Evolutionary conservation across 805 yeast species (phyloP).

Genomic region (Hanseniaspora clermontiae): DNA sequence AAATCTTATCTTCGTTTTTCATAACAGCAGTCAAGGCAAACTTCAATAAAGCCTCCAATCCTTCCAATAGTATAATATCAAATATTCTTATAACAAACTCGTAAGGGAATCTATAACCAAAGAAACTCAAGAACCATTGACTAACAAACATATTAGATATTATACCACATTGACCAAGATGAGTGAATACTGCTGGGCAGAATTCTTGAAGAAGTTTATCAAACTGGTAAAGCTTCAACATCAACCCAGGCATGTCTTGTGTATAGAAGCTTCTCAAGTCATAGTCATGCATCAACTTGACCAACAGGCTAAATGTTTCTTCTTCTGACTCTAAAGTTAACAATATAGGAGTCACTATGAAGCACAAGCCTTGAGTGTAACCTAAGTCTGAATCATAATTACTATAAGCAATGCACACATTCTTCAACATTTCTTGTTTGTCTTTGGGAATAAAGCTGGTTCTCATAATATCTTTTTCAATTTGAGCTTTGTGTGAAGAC

Average conservation of each 20-base stretch:
- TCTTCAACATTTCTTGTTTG: slow-evolving; percentile 51
- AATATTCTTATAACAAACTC: slow-evolving; percentile 76
- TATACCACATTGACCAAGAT: slow-evolving; percentile 74
- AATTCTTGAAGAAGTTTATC: slow-evolving; percentile 73
- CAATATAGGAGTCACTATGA: slow-evolving; percentile 71
- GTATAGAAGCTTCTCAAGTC: slow-evolving; percentile 63
- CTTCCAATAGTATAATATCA: slow-evolving; percentile 83
- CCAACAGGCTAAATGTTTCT: slow-evolving; percentile 74
- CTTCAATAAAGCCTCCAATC: slow-evolving; percentile 72
- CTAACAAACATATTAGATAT: slow-evolving; percentile 92
- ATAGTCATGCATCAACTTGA: slow-evolving; percentile 72
- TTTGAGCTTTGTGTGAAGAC: slow-evolving; percentile 59
- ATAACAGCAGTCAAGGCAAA: slow-evolving; percentile 73
- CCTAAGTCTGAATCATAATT: slow-evolving; percentile 87
- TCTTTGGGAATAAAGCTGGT: slow-evolving; percentile 65
- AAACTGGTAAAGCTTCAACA: slow-evolving; percentile 72
- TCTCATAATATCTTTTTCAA: slow-evolving; percentile 69
- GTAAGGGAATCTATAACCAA: slow-evolving; percentile 88
- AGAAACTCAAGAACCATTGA: slow-evolving; percentile 92
- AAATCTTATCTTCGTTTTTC: slow-evolving; percentile 47
- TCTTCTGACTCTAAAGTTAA: slow-evolving; percentile 56
- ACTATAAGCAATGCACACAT: slow-evolving; percentile 72
- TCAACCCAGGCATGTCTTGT: slow-evolving; percentile 90
- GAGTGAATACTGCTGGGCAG: slow-evolving; percentile 59
- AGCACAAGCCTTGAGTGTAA: slow-evolving; percentile 97